Evolutionary conservation across 495 filamentous ascomycete species (phyloP).

Genomic region (Geoglossum glabrum): DNA sequence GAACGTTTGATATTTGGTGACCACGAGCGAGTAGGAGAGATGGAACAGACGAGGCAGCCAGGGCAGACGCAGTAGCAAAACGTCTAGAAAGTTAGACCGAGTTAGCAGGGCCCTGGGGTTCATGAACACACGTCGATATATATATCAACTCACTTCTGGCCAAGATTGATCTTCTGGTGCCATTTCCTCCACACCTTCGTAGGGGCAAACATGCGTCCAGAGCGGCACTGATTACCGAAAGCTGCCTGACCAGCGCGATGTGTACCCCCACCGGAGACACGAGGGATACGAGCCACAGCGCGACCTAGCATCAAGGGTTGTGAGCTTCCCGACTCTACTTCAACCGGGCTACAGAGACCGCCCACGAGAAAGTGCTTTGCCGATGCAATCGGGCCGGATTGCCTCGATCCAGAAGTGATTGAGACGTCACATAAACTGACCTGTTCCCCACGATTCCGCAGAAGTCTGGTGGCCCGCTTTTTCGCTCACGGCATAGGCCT

Average conservation of each 20-base stretch:
- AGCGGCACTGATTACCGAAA: constrained; percentile 99
- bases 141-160: constrained; percentile 51
- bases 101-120: constrained; percentile 1
- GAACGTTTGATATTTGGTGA: constrained; percentile 77
- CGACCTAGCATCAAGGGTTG: constrained; percentile 46
- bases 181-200: constrained; percentile 99
- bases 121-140: background rate
- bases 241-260: constrained; percentile 99
- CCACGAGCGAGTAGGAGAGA: constrained; percentile 91
- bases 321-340: background rate
- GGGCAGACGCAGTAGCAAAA: constrained; percentile 89
- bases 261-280: constrained; percentile 99
- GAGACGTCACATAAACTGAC: constrained; percentile 23
- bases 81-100: constrained; percentile 32
- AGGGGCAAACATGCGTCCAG: constrained; percentile 98
- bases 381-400: background rate
- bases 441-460: constrained; percentile 99
- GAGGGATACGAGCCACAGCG: constrained; percentile 98
- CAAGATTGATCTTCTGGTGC: constrained; percentile 99
- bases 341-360: background rate
- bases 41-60: constrained; percentile 86
- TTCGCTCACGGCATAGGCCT: constrained; percentile 98
- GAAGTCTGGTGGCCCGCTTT: constrained; percentile 99
- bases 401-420: background rate
- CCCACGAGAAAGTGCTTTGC: background rate